Conservation (phyloP, 352 stramenopile genomes). For the Phytophthora ramorum region DNA sequence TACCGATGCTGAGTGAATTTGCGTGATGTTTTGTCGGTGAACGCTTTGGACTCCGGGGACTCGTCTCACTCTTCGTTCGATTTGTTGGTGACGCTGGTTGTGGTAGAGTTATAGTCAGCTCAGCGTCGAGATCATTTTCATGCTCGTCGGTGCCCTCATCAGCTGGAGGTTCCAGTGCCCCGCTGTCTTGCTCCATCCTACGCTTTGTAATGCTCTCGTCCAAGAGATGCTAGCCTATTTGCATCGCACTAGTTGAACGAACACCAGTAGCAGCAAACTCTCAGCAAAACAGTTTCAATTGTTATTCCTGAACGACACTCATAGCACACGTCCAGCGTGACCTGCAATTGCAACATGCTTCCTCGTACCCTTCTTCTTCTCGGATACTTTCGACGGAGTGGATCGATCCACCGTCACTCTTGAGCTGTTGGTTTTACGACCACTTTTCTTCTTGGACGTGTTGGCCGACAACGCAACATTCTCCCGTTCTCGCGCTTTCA, state of each 20-base stretch:
- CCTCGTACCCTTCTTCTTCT: slow-evolving; percentile 20
- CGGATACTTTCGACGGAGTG: neutral
- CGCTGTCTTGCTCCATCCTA: slow-evolving; percentile 16
- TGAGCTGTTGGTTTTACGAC: slow-evolving; percentile 10
- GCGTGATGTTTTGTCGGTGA: slow-evolving; percentile 33
- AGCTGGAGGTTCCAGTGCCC: too few species aligned
- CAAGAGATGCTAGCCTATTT: slow-evolving; percentile 15
- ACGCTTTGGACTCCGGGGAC: slow-evolving; percentile 26
- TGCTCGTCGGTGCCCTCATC: neutral
- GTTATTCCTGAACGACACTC: slow-evolving; percentile 22
- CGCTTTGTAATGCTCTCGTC: neutral
- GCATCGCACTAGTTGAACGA: neutral
- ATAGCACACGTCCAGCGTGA: slow-evolving; percentile 10
- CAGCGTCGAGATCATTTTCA: slow-evolving; percentile 5
- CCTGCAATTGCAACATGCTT: slow-evolving; percentile 2
- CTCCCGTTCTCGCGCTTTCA: slow-evolving; percentile 19
- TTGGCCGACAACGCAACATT: slow-evolving; percentile 20
- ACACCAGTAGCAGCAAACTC: neutral
- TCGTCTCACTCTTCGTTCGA: slow-evolving; percentile 14
- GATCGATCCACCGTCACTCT: neutral
- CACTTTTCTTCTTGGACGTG: slow-evolving; percentile 16
- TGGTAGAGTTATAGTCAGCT: slow-evolving; percentile 16
- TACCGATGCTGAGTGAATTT: slow-evolving; percentile 56
- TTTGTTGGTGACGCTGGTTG: slow-evolving; percentile 6
- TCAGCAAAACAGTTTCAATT: slow-evolving; percentile 23